These are phyloP conservation scores for Talaromyces liani DNA, from an alignment of 495 filamentous ascomycete genomes.

Conservation along the genomic window DNA sequence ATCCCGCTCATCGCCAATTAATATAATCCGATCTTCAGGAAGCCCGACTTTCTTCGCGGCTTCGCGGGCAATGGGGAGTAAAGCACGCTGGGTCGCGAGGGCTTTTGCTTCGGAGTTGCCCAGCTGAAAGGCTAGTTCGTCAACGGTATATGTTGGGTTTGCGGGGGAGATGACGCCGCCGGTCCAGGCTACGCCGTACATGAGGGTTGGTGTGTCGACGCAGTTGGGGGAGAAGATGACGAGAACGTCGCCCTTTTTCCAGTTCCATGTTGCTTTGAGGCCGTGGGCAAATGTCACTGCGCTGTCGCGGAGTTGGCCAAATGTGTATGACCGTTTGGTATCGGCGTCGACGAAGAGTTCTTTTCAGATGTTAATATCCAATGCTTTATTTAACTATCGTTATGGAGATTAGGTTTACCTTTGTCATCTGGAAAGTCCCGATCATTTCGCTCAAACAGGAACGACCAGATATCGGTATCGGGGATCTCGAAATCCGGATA, in stretches of 20 bases:
- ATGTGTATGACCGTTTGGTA: slow-evolving; percentile 62
- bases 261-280: slow-evolving; percentile 58
- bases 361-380: slow-evolving; percentile 24
- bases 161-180: slow-evolving; percentile 71
- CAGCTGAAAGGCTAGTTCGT: slow-evolving; percentile 76
- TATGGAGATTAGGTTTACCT: slow-evolving; percentile 13
- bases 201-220: slow-evolving; percentile 56
- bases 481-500: slow-evolving; percentile 34
- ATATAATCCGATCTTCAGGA: slow-evolving; percentile 54
- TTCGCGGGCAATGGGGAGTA: slow-evolving; percentile 48
- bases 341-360: slow-evolving; percentile 65
- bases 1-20: slow-evolving; percentile 65
- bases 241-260: slow-evolving; percentile 68
- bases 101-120: slow-evolving; percentile 63
- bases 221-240: slow-evolving; percentile 58
- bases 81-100: slow-evolving; percentile 57
- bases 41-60: slow-evolving; percentile 56
- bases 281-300: slow-evolving; percentile 66
- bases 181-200: slow-evolving; percentile 70
- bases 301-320: slow-evolving; percentile 46
- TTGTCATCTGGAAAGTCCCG: slow-evolving; percentile 46
- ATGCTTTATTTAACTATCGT: too few species aligned
- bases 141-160: slow-evolving; percentile 69
- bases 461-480: slow-evolving; percentile 54
- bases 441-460: slow-evolving; percentile 65